Conservation (phyloP, 306 rosid genomes). For the Castanopsis chinensis region DNA sequence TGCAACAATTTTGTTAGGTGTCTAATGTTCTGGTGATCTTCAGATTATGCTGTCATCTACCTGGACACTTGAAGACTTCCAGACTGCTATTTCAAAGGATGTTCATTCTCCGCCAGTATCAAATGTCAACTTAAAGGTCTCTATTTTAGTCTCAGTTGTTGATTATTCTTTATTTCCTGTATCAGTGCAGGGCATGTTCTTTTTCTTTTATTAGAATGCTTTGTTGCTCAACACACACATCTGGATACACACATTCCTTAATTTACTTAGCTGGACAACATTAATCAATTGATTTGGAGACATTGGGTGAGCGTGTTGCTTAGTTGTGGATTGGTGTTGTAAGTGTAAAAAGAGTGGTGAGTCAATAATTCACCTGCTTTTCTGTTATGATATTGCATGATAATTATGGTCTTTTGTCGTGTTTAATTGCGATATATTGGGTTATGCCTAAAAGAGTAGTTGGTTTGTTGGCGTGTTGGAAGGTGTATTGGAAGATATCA, state of each 20-base stretch:
- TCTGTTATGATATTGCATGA: too few species aligned
- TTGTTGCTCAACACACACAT: constrained; percentile 2
- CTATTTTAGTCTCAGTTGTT: constrained; percentile 6
- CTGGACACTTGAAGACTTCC: constrained; percentile 71
- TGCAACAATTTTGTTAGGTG: constrained; percentile 17
- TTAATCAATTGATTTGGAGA: neutral
- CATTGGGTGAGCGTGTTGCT: neutral
- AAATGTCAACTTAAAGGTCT: constrained; percentile 74
- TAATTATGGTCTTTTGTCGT: too few species aligned
- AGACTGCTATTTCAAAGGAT: constrained; percentile 52
- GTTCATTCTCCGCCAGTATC: constrained; percentile 54
- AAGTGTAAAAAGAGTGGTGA: too few species aligned
- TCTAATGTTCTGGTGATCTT: constrained; percentile 21
- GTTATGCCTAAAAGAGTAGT: too few species aligned
- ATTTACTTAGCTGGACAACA: neutral
- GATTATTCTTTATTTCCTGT: neutral
- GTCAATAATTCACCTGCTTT: too few species aligned
- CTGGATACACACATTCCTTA: neutral
- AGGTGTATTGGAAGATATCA: too few species aligned
- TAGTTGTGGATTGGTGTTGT: neutral
- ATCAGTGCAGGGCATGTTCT: constrained; percentile 4
- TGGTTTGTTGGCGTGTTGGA: too few species aligned
- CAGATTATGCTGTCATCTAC: constrained; percentile 59
- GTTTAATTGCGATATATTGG: too few species aligned
- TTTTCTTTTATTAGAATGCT: constrained; percentile 6